Percentiles rank a stretch among this genome's conserved stretches.
Evolutionary conservation across 2,329 filamentous ascomycete species (phyloP).

Genomic region (Alternaria sp.): DNA sequence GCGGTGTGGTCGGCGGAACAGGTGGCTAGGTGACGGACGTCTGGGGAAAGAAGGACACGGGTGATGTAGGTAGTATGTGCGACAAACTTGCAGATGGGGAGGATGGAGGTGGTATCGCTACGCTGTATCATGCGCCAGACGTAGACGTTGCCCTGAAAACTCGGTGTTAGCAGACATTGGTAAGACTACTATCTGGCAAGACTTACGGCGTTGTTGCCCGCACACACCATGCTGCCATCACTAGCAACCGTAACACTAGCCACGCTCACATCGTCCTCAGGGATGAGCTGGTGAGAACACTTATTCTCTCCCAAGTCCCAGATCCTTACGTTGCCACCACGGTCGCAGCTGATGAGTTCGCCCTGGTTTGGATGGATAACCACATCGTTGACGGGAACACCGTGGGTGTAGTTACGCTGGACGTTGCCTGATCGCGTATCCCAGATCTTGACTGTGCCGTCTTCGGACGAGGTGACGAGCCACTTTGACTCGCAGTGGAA

Average conservation of each 20-base stretch:
- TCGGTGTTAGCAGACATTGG: conserved; percentile 3
- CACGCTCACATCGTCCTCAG: conserved; percentile 93
- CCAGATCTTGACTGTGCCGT: conserved; percentile 97
- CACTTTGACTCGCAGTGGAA: conserved; percentile 99
- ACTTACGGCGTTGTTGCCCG: conserved; percentile 86
- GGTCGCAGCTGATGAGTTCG: conserved; percentile 95
- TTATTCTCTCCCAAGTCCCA: conserved; percentile 98
- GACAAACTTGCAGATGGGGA: conserved; percentile 87
- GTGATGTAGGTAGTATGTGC: conserved; percentile 95
- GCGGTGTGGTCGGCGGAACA: conserved; percentile 94
- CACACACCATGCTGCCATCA: conserved; percentile 90
- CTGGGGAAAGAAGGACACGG: conserved; percentile 87
- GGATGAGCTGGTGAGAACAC: conserved; percentile 94
- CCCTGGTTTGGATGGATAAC: conserved; percentile 99
- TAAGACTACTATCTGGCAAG: background rate
- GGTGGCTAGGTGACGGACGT: conserved; percentile 92
- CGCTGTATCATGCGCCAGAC: conserved; percentile 93
- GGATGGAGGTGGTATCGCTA: conserved; percentile 81
- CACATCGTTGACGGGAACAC: conserved; percentile 91
- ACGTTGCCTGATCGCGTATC: conserved; percentile 86
- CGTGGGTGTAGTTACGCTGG: conserved; percentile 93
- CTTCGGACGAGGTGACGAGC: conserved; percentile 99
- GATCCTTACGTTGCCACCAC: conserved; percentile 88
- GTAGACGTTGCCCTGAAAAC: conserved; percentile 85
- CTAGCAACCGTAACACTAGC: conserved; percentile 95